Conservation (phyloP, 2,329 filamentous ascomycete genomes). For the Exophiala bonariae region DNA sequence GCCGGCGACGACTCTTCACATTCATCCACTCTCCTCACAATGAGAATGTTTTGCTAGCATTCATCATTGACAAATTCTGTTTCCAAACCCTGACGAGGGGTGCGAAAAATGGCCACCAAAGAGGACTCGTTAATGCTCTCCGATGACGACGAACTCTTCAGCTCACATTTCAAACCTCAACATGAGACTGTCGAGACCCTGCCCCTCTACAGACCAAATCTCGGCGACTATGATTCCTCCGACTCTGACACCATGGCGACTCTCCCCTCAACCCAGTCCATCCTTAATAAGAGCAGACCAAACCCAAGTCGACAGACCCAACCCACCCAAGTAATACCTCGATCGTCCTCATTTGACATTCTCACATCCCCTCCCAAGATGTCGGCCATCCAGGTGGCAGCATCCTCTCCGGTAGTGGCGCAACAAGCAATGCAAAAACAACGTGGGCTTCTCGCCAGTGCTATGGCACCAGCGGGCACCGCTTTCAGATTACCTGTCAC, state of each 20-base stretch:
- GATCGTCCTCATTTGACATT: slow-evolving; percentile 31
- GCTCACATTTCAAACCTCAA: slow-evolving; percentile 8
- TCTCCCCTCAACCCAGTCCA: slow-evolving; percentile 25
- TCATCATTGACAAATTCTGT: too few species aligned
- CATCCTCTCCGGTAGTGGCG: slow-evolving; percentile 75
- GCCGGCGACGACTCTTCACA: too few species aligned
- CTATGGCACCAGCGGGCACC: slow-evolving; percentile 77
- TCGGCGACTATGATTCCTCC: slow-evolving; percentile 13
- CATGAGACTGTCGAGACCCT: slow-evolving; percentile 25
- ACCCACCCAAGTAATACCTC: slow-evolving; percentile 60
- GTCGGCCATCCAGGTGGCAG: slow-evolving; percentile 72
- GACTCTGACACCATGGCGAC: slow-evolving; percentile 51
- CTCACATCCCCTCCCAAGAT: slow-evolving; percentile 32
- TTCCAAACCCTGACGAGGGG: too few species aligned
- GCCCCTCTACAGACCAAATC: slow-evolving; percentile 16
- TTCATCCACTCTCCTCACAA: too few species aligned
- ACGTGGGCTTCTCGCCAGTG: slow-evolving; percentile 53
- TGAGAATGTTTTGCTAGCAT: too few species aligned
- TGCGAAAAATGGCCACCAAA: slow-evolving; percentile 11
- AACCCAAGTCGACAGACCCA: slow-evolving; percentile 58
- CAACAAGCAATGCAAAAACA: slow-evolving; percentile 31
- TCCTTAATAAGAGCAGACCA: slow-evolving; percentile 33
- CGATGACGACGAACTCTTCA: slow-evolving; percentile 26
- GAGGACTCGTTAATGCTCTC: slow-evolving; percentile 21
- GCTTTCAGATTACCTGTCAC: slow-evolving; percentile 58